Evolutionary conservation across 208 protist genomes (phyloP).

Genomic region (Wallacemonas collosoma): DNA sequence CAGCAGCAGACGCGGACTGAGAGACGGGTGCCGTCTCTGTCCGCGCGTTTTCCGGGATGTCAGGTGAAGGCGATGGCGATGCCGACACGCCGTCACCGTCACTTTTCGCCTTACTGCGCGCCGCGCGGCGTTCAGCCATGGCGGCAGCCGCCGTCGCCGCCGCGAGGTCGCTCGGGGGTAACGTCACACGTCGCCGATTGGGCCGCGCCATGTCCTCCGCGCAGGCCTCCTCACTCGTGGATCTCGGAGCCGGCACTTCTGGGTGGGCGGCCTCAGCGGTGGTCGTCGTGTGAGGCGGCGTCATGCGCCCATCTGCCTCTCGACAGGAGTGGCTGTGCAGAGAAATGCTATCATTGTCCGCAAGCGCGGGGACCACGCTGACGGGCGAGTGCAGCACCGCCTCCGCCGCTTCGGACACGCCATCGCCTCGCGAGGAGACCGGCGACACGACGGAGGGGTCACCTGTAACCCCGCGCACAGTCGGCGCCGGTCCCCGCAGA

Average conservation of each 20-base stretch:
- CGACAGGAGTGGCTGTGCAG: conserved; percentile 5
- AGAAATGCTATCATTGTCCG: conserved; percentile 15
- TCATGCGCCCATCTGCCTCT: not conserved
- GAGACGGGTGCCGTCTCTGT: not conserved
- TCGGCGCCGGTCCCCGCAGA: no score
- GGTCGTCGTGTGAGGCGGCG: not conserved
- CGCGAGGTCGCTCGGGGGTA: conserved; percentile 6
- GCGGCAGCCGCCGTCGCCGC: not conserved
- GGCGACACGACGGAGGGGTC: no score
- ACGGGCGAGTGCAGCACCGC: not conserved
- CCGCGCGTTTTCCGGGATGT: conserved; percentile 5
- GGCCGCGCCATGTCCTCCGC: not conserved
- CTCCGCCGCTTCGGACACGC: no score
- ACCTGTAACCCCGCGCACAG: no score
- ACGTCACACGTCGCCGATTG: conserved; percentile 3
- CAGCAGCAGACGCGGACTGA: not conserved
- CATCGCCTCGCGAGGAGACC: no score
- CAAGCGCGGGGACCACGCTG: not conserved
- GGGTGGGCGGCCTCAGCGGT: no score
- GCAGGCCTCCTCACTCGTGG: not conserved
- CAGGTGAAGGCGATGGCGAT: not conserved
- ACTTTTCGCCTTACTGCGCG: not conserved
- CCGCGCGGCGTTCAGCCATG: conserved; percentile 1
- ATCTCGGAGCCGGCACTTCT: not conserved
- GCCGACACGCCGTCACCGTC: not conserved